These are phyloP conservation scores for Moesziomyces sp. DNA, from an alignment of 1,284 basidiomycete genomes.

Conservation along the genomic window DNA sequence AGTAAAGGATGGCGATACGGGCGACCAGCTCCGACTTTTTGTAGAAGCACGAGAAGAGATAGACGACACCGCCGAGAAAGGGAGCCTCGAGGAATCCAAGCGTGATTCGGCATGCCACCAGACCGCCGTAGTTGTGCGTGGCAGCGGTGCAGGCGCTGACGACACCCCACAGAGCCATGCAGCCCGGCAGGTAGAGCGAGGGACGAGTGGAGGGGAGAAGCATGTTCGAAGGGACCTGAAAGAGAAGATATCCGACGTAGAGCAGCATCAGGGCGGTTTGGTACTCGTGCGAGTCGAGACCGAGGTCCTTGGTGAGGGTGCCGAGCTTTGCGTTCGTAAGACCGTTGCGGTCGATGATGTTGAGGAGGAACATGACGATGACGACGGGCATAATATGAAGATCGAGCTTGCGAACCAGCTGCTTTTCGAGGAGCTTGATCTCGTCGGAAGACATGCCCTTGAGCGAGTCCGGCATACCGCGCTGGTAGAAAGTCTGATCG, in stretches of 20 bases:
- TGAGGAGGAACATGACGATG: constrained; percentile 66
- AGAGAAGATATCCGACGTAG: constrained; percentile 32
- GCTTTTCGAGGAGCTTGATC: constrained; percentile 49
- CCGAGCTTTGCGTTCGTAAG: constrained; percentile 28
- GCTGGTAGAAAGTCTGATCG: too few relatives aligned
- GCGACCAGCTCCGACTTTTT: constrained; percentile 69
- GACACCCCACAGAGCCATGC: constrained; percentile 50
- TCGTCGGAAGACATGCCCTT: too few relatives aligned
- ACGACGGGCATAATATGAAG: constrained; percentile 66
- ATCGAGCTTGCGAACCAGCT: constrained; percentile 69
- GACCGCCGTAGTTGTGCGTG: background rate
- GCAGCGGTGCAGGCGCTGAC: constrained; percentile 28
- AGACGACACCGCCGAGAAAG: constrained; percentile 53
- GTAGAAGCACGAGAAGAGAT: constrained; percentile 68
- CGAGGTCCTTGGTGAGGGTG: constrained; percentile 29
- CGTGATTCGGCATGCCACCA: constrained; percentile 19
- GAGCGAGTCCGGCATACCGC: too few relatives aligned
- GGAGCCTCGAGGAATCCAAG: constrained; percentile 33
- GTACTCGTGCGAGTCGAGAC: constrained; percentile 26
- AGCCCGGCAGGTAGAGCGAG: constrained; percentile 43
- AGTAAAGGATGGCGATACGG: constrained; percentile 70
- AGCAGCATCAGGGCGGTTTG: constrained; percentile 24
- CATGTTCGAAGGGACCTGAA: constrained; percentile 48
- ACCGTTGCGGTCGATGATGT: constrained; percentile 25
- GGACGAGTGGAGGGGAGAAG: constrained; percentile 36